Percentiles rank a stretch among this genome's conserved stretches.
Conservation (phyloP, 768 basidiomycete species). For the Xerocomus brunneocitrinus region DNA sequence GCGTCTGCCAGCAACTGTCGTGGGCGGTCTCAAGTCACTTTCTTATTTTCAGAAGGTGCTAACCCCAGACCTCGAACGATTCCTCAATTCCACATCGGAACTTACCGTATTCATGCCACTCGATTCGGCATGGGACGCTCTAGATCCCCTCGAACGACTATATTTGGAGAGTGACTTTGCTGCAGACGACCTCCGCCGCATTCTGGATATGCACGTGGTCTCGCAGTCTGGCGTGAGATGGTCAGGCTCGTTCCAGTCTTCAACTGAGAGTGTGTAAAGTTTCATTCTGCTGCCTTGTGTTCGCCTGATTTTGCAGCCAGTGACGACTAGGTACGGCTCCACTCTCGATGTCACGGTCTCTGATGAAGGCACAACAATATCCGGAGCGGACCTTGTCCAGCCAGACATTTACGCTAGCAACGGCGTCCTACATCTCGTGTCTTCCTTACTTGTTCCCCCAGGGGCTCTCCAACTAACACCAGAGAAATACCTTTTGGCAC, state of each 20-base stretch:
- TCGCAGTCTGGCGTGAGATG: conserved; percentile 55
- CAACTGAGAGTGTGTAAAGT: conserved; percentile 47
- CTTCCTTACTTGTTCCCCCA: conserved; percentile 73
- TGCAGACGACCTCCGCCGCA: conserved; percentile 67
- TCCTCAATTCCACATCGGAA: conserved; percentile 63
- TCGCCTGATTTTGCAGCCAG: conserved; percentile 36
- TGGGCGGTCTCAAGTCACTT: conserved; percentile 54
- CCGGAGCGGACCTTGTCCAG: conserved; percentile 57
- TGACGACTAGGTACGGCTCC: conserved; percentile 66
- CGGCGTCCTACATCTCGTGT: conserved; percentile 89
- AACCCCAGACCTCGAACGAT: conserved; percentile 49
- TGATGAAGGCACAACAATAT: conserved; percentile 50
- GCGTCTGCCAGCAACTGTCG: conserved; percentile 48
- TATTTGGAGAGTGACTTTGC: conserved; percentile 91
- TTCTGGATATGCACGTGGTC: conserved; percentile 77
- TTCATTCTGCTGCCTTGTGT: neutral
- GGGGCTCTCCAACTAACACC: conserved; percentile 78
- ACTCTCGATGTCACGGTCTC: conserved; percentile 57
- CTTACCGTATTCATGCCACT: conserved; percentile 88
- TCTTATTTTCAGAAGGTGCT: conserved; percentile 75
- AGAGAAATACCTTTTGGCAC: conserved; percentile 89
- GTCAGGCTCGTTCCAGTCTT: conserved; percentile 56
- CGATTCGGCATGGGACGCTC: conserved; percentile 74
- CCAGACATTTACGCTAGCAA: conserved; percentile 91
- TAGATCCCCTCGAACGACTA: conserved; percentile 73